These are phyloP conservation scores for Ophiosphaerella herpotricha DNA, from an alignment of 2,329 filamentous ascomycete species.

Conservation along the genomic window DNA sequence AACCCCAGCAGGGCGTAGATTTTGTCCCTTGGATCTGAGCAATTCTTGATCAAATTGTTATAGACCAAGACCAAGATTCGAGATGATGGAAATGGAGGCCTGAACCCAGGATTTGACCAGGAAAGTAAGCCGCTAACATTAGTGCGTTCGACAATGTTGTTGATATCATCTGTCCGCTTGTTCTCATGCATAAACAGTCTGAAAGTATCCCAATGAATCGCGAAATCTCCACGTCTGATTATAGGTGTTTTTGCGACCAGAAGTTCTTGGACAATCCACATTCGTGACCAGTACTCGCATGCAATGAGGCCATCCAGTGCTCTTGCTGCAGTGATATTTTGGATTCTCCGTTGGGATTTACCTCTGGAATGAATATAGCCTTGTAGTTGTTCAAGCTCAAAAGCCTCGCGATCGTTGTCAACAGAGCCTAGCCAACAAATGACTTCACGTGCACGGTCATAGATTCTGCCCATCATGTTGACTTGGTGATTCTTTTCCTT, in stretches of 20 bases:
- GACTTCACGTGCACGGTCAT: slow-evolving; percentile 6
- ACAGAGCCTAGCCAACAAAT: slow-evolving; percentile 19
- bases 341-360: background rate
- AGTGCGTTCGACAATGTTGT: background rate
- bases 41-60: background rate
- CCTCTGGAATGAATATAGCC: background rate
- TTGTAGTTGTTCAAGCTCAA: background rate
- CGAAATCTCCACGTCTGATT: background rate
- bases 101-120: background rate
- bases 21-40: background rate
- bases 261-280: slow-evolving; percentile 1
- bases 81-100: background rate
- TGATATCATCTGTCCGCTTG: background rate
- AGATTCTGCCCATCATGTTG: slow-evolving; percentile 19
- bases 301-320: background rate
- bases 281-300: background rate
- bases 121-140: background rate
- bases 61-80: background rate
- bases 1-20: background rate
- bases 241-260: background rate
- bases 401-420: no score
- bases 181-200: background rate
- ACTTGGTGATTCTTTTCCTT: slow-evolving; percentile 20
- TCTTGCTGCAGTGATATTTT: background rate
- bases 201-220: background rate